Evolutionary conservation across 108 stramenopile species (phyloP).

Genomic region (Pseudonitzschia pungens): DNA sequence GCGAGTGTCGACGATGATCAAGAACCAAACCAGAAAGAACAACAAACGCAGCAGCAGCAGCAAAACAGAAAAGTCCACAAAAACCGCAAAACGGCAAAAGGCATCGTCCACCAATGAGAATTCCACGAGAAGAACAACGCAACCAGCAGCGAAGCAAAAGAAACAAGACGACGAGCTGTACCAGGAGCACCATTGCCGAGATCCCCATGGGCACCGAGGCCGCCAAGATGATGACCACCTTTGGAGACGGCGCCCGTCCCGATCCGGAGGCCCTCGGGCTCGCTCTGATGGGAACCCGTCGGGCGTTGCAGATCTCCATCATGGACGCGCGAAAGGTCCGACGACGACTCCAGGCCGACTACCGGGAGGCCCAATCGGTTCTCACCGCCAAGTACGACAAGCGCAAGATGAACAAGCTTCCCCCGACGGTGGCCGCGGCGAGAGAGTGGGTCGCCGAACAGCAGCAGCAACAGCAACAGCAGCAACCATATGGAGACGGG

Average conservation of each 20-base stretch:
- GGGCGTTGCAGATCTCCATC: constrained; percentile 57
- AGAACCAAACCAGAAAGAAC: background rate
- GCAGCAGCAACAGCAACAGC: background rate
- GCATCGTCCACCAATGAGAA: no score
- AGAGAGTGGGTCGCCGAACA: background rate
- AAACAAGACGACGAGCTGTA: constrained; percentile 7
- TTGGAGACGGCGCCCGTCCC: constrained; percentile 75
- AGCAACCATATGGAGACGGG: background rate
- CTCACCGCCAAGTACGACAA: background rate
- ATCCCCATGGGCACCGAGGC: constrained; percentile 77
- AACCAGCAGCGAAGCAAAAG: background rate
- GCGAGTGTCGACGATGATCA: background rate
- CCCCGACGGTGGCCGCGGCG: background rate
- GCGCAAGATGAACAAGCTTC: background rate
- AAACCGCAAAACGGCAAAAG: background rate
- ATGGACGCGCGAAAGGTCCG: constrained; percentile 75
- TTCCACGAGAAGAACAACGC: constrained; percentile 7
- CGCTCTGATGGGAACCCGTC: constrained; percentile 62
- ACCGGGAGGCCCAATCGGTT: constrained; percentile 23
- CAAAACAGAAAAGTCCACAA: background rate
- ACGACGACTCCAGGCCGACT: constrained; percentile 35
- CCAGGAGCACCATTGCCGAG: background rate
- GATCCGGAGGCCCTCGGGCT: constrained; percentile 47
- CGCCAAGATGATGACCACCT: constrained; percentile 73
- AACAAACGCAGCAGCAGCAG: constrained; percentile 30